These are phyloP conservation scores for Aspergillus viridinutans DNA, from an alignment of 2,329 filamentous ascomycete genomes.

Conservation along the genomic window DNA sequence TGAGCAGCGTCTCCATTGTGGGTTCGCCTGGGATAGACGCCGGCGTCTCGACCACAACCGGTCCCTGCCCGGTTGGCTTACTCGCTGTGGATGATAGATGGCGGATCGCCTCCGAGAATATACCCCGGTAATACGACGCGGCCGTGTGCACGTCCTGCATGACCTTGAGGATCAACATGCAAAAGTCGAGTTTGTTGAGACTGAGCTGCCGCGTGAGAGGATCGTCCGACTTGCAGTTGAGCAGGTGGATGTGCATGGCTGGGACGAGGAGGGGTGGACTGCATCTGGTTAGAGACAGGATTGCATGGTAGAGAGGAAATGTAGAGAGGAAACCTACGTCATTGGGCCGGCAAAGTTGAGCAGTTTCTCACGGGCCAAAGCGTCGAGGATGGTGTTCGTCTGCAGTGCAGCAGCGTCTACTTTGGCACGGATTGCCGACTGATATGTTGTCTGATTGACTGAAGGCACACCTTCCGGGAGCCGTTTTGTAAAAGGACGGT, in stretches of 20 bases:
- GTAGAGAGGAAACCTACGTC: constrained; percentile 13
- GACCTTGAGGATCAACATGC: constrained; percentile 20
- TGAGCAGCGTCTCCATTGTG: not conserved
- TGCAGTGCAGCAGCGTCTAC: constrained; percentile 23
- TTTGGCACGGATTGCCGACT: constrained; percentile 17
- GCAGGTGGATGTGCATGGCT: constrained; percentile 23
- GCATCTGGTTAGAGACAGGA: not conserved
- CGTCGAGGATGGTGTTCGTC: constrained; percentile 26
- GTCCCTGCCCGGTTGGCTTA: not conserved
- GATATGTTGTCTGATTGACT: constrained; percentile 14
- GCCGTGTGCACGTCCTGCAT: constrained; percentile 17
- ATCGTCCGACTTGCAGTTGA: constrained; percentile 20
- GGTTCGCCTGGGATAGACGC: not conserved
- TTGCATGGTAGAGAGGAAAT: not conserved
- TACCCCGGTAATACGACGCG: constrained; percentile 8
- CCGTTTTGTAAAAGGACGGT: constrained; percentile 23
- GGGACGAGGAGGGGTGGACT: constrained; percentile 17
- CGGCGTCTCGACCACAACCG: not conserved
- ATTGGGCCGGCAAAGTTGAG: constrained; percentile 20
- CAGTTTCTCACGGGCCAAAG: constrained; percentile 20
- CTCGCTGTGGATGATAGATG: constrained; percentile 1
- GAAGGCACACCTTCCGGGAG: constrained; percentile 15
- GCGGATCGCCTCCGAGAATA: constrained; percentile 8
- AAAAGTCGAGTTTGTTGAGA: constrained; percentile 19
- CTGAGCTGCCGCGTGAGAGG: constrained; percentile 14